These are phyloP conservation scores for Hypoxylon crocopeplum DNA, from an alignment of 495 filamentous ascomycete species.

Conservation along the genomic window DNA sequence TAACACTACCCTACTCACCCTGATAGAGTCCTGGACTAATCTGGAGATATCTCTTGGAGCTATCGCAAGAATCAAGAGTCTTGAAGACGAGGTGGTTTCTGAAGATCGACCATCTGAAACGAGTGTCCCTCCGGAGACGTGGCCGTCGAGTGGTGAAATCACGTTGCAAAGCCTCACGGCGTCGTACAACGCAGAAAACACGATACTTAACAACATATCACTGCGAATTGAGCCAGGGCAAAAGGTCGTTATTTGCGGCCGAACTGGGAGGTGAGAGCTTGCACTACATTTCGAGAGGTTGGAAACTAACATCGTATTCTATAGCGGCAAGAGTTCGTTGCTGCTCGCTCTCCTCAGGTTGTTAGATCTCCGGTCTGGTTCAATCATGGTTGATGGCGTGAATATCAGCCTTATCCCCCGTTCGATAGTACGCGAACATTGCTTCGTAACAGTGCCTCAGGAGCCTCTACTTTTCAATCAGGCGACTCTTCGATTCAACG, in stretches of 20 bases:
- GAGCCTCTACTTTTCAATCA: conserved; percentile 54
- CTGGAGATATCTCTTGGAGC: conserved; percentile 54
- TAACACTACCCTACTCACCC: conserved; percentile 42
- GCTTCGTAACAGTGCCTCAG: conserved; percentile 52
- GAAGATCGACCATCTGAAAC: conserved; percentile 57
- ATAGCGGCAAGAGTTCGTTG: conserved; percentile 52
- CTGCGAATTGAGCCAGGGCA: conserved; percentile 60
- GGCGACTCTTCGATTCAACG: conserved; percentile 56
- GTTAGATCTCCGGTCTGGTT: conserved; percentile 41
- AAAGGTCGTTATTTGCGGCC: conserved; percentile 61
- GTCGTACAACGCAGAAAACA: conserved; percentile 35
- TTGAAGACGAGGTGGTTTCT: conserved; percentile 54
- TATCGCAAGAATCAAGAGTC: conserved; percentile 62
- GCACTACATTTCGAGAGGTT: neutral
- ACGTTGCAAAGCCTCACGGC: conserved; percentile 52
- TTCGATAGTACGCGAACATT: conserved; percentile 40
- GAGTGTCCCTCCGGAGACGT: conserved; percentile 56
- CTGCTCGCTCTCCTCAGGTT: conserved; percentile 49
- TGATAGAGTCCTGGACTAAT: conserved; percentile 48
- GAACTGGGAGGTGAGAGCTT: conserved; percentile 39
- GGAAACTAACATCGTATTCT: neutral
- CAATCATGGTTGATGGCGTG: conserved; percentile 54
- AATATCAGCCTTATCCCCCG: conserved; percentile 49
- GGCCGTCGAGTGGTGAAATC: conserved; percentile 55
- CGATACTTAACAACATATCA: conserved; percentile 53